Base-by-base conservation (phyloP, 768 basidiomycete species). In the Austroboletus eburneus region DNA sequence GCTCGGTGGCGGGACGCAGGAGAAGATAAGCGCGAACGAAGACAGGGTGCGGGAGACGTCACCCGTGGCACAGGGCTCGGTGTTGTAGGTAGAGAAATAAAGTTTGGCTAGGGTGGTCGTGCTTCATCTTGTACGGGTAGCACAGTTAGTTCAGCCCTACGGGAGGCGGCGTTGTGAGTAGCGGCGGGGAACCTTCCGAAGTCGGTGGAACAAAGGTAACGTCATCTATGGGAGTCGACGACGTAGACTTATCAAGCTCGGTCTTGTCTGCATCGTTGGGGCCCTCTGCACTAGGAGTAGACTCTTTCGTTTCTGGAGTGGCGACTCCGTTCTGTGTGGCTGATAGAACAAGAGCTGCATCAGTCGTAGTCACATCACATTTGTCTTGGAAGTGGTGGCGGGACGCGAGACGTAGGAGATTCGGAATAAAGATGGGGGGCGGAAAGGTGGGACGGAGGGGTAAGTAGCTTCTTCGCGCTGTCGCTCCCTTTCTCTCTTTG, bases 361-460 rank as follows among this genome's bases (percentile, higher is more conserved):
- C 46, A 29, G 37, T 48, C 9, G 54, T 49, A 10, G 55, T 50
- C 16, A 46, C 51, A 18, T 48, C 58, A 1, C 34, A 63, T 77
- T 39, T 79, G 67, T 49, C 66, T 77, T 9, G 81, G 79, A 34
- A 63, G 43, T 51, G 42, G n/a, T 30, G 16, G n/a, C n/a, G n/a
- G n/a, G n/a, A n/a, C n/a, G n/a, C n/a, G n/a, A n/a, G n/a, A n/a
- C n/a, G n/a, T n/a, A 9, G 56, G 23, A 12, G 43, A 39, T 16
- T 60, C 51, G 7, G 39, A 7, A 41, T 52, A 61, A 39, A 48
- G 43, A 41, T 65, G 53, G 12, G 52, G 62, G 46, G 50, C 39
- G 62, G 46, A 12, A 61, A 52, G 42, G 61, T 62, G 2, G 65
- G 39, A 8, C 64, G 65, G n/a, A 64, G 58, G 12, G 4, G 49